Evolutionary conservation across 345 rosid genomes (phyloP).

Genomic region (Citrus unshiu): DNA sequence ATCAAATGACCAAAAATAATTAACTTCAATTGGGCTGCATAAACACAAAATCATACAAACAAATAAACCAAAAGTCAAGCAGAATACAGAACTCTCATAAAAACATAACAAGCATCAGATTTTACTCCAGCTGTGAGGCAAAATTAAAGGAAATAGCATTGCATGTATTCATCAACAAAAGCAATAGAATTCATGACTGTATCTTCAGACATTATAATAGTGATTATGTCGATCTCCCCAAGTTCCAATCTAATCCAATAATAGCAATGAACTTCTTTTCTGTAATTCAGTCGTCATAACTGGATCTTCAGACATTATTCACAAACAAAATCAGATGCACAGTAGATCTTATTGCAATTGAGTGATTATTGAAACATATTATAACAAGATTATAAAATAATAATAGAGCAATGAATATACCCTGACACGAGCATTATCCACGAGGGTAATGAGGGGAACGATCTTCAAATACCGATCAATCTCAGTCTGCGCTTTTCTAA

Average conservation of each 20-base stretch:
- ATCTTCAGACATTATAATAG: neutral
- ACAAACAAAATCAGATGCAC: neutral
- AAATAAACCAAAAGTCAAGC: neutral
- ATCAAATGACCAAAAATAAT: neutral
- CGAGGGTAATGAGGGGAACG: slow-evolving; percentile 90
- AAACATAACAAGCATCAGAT: neutral
- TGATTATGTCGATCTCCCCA: neutral
- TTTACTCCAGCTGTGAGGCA: neutral
- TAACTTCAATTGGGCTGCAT: neutral
- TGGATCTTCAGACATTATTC: neutral
- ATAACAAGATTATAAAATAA: neutral
- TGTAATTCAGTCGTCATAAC: neutral
- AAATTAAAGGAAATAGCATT: neutral
- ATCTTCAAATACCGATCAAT: slow-evolving; percentile 89
- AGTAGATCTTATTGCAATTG: neutral
- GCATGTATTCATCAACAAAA: neutral
- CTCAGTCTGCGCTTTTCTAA: slow-evolving; percentile 91
- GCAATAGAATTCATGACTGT: neutral
- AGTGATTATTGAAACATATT: neutral
- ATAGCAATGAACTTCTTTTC: neutral
- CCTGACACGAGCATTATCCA: slow-evolving; percentile 92
- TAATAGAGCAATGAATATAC: slow-evolving; percentile 40
- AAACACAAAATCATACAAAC: neutral
- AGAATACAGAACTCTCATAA: neutral
- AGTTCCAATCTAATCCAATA: neutral